phyloP scores from a whole-genome alignment of 441 rosid species.

The Croton setiger region DNA sequence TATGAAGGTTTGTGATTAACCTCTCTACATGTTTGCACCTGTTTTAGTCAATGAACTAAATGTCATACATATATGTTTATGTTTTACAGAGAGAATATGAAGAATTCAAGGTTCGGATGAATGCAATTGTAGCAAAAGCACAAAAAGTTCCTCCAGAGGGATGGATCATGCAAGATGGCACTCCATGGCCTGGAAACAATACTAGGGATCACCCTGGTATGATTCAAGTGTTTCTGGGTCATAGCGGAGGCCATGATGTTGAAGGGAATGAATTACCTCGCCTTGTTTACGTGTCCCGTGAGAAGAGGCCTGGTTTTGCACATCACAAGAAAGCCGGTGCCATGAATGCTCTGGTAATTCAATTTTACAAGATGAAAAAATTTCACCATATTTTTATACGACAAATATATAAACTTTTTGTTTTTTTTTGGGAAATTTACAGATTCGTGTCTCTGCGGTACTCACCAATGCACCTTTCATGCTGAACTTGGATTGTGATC shows the following conservation, averaged over 20 bases:
- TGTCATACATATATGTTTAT: constrained; percentile 7
- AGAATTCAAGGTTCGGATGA: constrained; percentile 88
- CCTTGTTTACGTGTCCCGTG: constrained; percentile 87
- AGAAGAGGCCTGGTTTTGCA: constrained; percentile 81
- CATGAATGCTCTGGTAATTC: constrained; percentile 74
- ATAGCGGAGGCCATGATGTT: constrained; percentile 71
- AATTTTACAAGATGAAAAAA: constrained; percentile 12
- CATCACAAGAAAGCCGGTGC: constrained; percentile 98
- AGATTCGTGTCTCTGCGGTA: constrained; percentile 89
- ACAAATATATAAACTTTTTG: background rate
- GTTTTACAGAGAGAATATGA: constrained; percentile 79
- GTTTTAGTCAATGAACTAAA: constrained; percentile 5
- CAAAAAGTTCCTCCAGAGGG: constrained; percentile 78
- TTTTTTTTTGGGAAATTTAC: constrained; percentile 13
- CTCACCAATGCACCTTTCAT: constrained; percentile 89
- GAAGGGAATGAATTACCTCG: constrained; percentile 91
- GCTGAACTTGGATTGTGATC: constrained; percentile 87
- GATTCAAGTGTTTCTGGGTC: constrained; percentile 94
- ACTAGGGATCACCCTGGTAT: constrained; percentile 94
- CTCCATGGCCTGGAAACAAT: constrained; percentile 99
- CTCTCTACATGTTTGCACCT: background rate
- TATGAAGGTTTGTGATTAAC: constrained; percentile 64
- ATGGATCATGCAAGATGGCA: constrained; percentile 97
- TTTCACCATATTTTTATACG: background rate
- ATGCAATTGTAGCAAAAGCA: constrained; percentile 85